Conservation (phyloP, 2,329 filamentous ascomycete species). For the Endothia cerciana region DNA sequence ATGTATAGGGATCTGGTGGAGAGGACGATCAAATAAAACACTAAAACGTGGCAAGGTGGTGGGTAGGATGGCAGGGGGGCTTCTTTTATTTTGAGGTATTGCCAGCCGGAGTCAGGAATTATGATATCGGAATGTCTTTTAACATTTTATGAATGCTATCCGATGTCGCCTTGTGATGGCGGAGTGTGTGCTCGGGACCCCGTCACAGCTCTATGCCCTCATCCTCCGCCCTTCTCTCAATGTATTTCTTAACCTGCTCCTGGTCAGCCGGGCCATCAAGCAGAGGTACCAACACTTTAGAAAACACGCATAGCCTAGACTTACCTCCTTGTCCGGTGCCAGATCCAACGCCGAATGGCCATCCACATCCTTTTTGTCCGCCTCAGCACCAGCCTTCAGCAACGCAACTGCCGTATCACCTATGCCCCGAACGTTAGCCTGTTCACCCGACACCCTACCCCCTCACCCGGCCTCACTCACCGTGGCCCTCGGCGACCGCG, state of each 20-base stretch:
- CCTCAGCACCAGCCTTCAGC: constrained; percentile 83
- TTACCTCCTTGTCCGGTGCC: constrained; percentile 82
- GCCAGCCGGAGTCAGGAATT: constrained; percentile 13
- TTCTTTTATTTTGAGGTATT: background rate
- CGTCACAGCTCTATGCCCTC: constrained; percentile 72
- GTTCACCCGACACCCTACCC: constrained; percentile 34
- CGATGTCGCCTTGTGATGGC: background rate
- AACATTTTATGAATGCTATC: background rate
- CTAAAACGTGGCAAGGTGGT: background rate
- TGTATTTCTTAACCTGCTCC: constrained; percentile 71
- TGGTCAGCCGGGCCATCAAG: constrained; percentile 15
- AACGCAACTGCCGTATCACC: constrained; percentile 78
- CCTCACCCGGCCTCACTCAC: constrained; percentile 33
- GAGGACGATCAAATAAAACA: constrained; percentile 70
- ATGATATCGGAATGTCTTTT: constrained; percentile 28
- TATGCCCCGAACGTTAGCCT: constrained; percentile 40
- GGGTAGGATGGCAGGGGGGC: background rate
- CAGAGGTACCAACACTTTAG: constrained; percentile 25
- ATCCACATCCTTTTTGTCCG: constrained; percentile 73
- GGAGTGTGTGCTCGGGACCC: no score
- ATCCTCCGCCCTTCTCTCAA: constrained; percentile 76
- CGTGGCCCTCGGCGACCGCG: constrained; percentile 75
- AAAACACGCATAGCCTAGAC: constrained; percentile 32
- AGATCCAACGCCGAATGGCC: constrained; percentile 77
- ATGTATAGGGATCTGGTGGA: constrained; percentile 95